phyloP scores from a whole-genome alignment of 768 basidiomycete species.

The Tephrocybe sp. region DNA sequence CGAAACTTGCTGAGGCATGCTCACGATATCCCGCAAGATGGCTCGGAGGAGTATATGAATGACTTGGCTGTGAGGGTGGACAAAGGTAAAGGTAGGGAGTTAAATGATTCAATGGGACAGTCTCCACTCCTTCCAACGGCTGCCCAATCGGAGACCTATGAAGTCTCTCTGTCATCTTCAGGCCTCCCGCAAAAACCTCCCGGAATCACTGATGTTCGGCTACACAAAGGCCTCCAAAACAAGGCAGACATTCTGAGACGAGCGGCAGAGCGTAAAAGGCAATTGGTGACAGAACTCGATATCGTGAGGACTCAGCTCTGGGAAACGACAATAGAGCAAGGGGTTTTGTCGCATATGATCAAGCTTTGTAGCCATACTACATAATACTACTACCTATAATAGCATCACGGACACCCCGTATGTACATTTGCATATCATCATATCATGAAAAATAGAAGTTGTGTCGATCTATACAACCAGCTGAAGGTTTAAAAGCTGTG shows the following conservation, averaged over 20 bases:
- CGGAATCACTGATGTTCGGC: neutral
- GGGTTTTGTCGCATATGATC: slow-evolving; percentile 51
- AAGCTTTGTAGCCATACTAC: slow-evolving; percentile 25
- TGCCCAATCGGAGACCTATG: neutral
- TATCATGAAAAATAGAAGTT: no score
- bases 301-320: slow-evolving; percentile 66
- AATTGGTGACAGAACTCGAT: slow-evolving; percentile 56
- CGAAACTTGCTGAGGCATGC: slow-evolving; percentile 12
- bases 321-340: slow-evolving; percentile 73
- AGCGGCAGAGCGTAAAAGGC: slow-evolving; percentile 52
- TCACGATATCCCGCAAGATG: slow-evolving; percentile 15
- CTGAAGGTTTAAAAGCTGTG: no score
- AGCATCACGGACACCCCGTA: neutral
- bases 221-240: slow-evolving; percentile 15
- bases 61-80: slow-evolving; percentile 2
- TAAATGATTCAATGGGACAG: neutral
- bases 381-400: slow-evolving; percentile 8
- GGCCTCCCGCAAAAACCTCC: neutral
- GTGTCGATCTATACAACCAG: no score
- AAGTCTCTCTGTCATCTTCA: neutral
- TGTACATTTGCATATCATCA: no score
- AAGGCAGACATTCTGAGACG: slow-evolving; percentile 49
- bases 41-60: slow-evolving; percentile 9
- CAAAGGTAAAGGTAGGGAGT: slow-evolving; percentile 28
- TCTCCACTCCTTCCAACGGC: neutral